Evolutionary conservation across 352 stramenopile species (phyloP).

Genomic region (Globisporangium cylindrosporum): DNA sequence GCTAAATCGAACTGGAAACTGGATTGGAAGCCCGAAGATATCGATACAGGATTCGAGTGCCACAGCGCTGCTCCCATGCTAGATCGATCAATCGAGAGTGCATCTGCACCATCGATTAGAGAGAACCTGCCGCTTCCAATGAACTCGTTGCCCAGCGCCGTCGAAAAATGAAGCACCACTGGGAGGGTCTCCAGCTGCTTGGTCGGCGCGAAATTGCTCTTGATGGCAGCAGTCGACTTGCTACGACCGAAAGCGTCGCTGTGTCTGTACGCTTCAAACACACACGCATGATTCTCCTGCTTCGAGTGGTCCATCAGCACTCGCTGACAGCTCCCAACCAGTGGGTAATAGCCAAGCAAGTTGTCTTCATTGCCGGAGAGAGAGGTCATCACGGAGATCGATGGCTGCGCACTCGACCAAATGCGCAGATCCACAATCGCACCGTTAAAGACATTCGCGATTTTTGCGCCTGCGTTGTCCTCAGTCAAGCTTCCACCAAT

Average conservation of each 20-base stretch:
- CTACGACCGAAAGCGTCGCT: constrained; percentile 4
- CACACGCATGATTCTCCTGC: constrained; percentile 70
- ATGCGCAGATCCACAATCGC: constrained; percentile 67
- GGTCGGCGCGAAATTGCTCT: constrained; percentile 30
- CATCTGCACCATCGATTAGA: constrained; percentile 22
- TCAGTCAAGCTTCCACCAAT: constrained; percentile 50
- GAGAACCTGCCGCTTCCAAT: constrained; percentile 41
- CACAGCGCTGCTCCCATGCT: constrained; percentile 45
- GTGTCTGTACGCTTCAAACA: constrained; percentile 40
- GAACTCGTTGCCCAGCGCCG: constrained; percentile 37
- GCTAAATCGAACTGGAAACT: constrained; percentile 30
- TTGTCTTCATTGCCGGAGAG: constrained; percentile 39
- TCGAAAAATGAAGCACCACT: constrained; percentile 38
- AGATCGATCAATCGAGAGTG: constrained; percentile 26
- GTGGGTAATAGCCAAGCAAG: constrained; percentile 70
- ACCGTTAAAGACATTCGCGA: constrained; percentile 50
- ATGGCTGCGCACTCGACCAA: constrained; percentile 41
- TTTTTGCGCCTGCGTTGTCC: constrained; percentile 22
- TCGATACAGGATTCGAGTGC: constrained; percentile 28
- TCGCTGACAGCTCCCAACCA: constrained; percentile 61
- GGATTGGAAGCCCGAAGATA: constrained; percentile 54
- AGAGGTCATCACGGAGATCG: constrained; percentile 9
- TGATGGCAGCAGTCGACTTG: constrained; percentile 3
- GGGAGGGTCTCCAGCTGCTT: constrained; percentile 28
- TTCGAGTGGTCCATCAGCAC: constrained; percentile 68